A percentile compares a stretch with the other conserved stretches of the same genome.
Evolutionary conservation across 1,284 basidiomycete genomes (phyloP).

Genomic region (Ganoderma multipileum): DNA sequence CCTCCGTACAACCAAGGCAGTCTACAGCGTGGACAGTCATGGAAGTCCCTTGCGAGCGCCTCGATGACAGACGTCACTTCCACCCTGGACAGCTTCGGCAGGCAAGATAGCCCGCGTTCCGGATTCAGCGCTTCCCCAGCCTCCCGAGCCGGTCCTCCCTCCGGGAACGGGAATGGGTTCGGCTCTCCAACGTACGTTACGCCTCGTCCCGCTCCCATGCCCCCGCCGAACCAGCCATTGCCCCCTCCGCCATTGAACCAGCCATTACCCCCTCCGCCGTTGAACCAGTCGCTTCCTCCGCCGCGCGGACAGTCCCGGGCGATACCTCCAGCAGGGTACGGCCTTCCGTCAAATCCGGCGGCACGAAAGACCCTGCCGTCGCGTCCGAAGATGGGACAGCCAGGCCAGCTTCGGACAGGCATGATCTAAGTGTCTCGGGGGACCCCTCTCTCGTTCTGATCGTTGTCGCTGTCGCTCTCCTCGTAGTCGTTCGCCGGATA

Average conservation of each 20-base stretch:
- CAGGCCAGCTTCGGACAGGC: slow-evolving; percentile 31
- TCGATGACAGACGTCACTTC: slow-evolving; percentile 36
- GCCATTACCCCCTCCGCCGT: slow-evolving; percentile 25
- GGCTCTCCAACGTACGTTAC: slow-evolving; percentile 25
- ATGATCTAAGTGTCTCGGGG: slow-evolving; percentile 24
- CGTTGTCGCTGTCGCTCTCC: slow-evolving; percentile 3
- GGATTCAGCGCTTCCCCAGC: background rate
- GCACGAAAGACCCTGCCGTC: slow-evolving; percentile 22
- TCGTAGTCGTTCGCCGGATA: slow-evolving; percentile 4
- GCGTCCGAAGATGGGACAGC: slow-evolving; percentile 24
- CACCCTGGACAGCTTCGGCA: slow-evolving; percentile 37
- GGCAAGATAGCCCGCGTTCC: slow-evolving; percentile 36
- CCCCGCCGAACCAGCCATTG: slow-evolving; percentile 17
- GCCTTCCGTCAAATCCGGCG: slow-evolving; percentile 27
- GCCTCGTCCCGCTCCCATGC: slow-evolving; percentile 26
- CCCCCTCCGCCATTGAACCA: slow-evolving; percentile 23
- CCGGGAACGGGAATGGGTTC: slow-evolving; percentile 26
- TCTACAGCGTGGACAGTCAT: slow-evolving; percentile 31
- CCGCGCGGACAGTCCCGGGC: slow-evolving; percentile 23
- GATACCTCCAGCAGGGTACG: slow-evolving; percentile 20
- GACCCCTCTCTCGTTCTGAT: slow-evolving; percentile 3
- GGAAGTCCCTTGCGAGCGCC: slow-evolving; percentile 38
- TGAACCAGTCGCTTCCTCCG: slow-evolving; percentile 22
- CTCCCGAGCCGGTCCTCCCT: slow-evolving; percentile 10
- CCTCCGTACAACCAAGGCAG: slow-evolving; percentile 18